Evolutionary conservation across 179 eudicot genomes (phyloP).

Genomic region (Beta lomatogona): DNA sequence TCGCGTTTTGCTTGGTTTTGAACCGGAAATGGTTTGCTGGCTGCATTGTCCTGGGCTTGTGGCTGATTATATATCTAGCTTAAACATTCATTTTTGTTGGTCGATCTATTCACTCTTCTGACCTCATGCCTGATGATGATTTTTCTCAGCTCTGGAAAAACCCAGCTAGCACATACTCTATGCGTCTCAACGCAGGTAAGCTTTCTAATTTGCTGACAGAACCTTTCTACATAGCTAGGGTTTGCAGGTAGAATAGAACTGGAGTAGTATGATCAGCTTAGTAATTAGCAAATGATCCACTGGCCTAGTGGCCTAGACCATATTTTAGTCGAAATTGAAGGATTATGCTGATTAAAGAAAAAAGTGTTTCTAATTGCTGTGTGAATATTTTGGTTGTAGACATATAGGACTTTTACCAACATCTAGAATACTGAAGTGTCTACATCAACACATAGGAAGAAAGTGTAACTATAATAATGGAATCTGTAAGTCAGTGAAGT

Average conservation of each 20-base stretch:
- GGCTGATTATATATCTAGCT: not conserved
- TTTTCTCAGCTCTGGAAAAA: conserved; percentile 75
- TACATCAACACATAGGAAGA: not conserved
- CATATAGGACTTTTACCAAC: not conserved
- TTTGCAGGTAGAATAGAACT: not conserved
- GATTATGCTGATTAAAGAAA: not conserved
- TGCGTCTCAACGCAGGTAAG: conserved; percentile 85
- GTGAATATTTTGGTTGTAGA: not conserved
- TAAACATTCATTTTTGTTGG: not conserved
- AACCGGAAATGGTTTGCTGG: not conserved
- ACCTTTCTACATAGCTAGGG: not conserved
- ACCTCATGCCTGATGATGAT: conserved; percentile 1
- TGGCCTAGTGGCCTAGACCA: not conserved
- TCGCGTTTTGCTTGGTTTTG: not conserved
- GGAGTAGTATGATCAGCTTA: not conserved
- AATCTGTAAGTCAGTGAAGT: not conserved
- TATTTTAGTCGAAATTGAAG: not conserved
- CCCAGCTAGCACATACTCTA: conserved; percentile 90
- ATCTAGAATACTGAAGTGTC: not conserved
- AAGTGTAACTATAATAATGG: not conserved
- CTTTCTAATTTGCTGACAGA: not conserved
- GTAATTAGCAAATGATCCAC: not conserved
- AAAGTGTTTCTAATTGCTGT: not conserved
- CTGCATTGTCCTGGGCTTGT: not conserved
- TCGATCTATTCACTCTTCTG: not conserved